phyloP scores from a whole-genome alignment of 495 filamentous ascomycete species.

The Xylaria cubensis region DNA sequence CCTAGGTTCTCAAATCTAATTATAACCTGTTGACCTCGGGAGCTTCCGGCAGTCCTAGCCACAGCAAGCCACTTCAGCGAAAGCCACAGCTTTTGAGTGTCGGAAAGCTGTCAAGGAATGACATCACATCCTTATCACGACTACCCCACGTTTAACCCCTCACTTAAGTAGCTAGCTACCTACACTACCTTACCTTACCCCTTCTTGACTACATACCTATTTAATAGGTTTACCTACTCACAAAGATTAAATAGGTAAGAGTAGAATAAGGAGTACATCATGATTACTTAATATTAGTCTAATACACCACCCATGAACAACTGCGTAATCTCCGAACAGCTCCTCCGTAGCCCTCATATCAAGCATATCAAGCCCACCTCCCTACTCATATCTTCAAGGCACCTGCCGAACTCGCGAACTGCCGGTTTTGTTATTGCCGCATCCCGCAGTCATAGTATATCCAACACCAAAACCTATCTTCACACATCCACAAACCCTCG shows the following conservation, averaged over 20 bases:
- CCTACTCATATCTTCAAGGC: slow-evolving; percentile 21
- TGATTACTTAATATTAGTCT: background rate
- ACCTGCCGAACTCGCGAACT: slow-evolving; percentile 36
- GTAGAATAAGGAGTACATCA: background rate
- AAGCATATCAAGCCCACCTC: slow-evolving; percentile 3
- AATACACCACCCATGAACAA: background rate
- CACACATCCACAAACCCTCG: slow-evolving; percentile 4
- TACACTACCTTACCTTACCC: no score
- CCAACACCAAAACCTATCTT: background rate
- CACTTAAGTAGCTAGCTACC: background rate
- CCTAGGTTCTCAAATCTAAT: background rate
- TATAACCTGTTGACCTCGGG: background rate
- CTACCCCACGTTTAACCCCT: slow-evolving; percentile 16
- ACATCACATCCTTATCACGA: slow-evolving; percentile 4
- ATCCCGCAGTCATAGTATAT: slow-evolving; percentile 3
- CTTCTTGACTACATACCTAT: no score
- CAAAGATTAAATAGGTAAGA: background rate
- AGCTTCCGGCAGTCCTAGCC: background rate
- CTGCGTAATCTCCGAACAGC: background rate
- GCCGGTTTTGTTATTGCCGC: slow-evolving; percentile 27
- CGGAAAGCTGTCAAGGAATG: background rate
- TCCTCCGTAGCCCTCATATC: slow-evolving; percentile 23
- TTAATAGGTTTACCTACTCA: background rate
- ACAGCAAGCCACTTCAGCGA: background rate
- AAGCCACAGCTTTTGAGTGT: slow-evolving; percentile 7